phyloP scores from a whole-genome alignment of 1,139 yeast genomes.

The Saccharomycopsis crataegensis region DNA sequence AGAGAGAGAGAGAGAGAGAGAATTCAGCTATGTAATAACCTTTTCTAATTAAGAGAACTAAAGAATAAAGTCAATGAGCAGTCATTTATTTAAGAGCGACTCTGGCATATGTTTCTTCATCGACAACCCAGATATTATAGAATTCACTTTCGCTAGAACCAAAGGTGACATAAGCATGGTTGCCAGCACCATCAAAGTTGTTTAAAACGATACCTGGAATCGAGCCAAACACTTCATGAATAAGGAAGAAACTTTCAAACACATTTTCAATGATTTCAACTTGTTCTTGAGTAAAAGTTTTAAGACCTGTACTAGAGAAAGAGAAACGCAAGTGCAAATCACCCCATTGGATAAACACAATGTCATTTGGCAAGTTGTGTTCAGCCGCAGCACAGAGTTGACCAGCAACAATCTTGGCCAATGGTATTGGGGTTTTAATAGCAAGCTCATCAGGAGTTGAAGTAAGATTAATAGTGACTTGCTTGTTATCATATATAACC shows the following conservation, averaged over 20 bases:
- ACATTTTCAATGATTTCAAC: conserved; percentile 9
- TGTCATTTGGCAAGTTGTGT: conserved; percentile 12
- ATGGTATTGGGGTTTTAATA: conserved; percentile 1
- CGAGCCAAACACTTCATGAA: conserved; percentile 12
- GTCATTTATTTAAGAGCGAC: conserved; percentile 1
- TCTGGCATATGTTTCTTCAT: conserved; percentile 12
- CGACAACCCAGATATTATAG: conserved; percentile 8
- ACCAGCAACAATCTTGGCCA: conserved; percentile 5
- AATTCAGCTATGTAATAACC: too few species aligned
- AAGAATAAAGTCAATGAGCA: too few species aligned
- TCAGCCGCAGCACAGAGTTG: conserved; percentile 11
- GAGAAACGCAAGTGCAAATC: conserved; percentile 10
- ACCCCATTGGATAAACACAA: conserved; percentile 14
- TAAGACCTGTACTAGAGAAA: conserved; percentile 2
- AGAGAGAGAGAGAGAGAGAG: too few species aligned
- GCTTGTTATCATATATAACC: conserved; percentile 8
- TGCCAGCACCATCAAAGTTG: conserved; percentile 17
- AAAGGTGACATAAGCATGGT: conserved; percentile 17
- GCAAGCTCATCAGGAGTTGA: conserved; percentile 11
- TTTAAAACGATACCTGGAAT: conserved; percentile 15
- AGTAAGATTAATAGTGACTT: conserved; percentile 9
- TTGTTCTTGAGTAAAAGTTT: conserved; percentile 7
- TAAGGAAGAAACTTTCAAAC: conserved; percentile 6
- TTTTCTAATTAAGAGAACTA: too few species aligned
- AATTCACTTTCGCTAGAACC: conserved; percentile 3